A percentile compares a stretch with the other conserved stretches of the same genome.
Conservation (phyloP, 2,329 filamentous ascomycete species). For the Phaeosphaeriaceae sp. region DNA sequence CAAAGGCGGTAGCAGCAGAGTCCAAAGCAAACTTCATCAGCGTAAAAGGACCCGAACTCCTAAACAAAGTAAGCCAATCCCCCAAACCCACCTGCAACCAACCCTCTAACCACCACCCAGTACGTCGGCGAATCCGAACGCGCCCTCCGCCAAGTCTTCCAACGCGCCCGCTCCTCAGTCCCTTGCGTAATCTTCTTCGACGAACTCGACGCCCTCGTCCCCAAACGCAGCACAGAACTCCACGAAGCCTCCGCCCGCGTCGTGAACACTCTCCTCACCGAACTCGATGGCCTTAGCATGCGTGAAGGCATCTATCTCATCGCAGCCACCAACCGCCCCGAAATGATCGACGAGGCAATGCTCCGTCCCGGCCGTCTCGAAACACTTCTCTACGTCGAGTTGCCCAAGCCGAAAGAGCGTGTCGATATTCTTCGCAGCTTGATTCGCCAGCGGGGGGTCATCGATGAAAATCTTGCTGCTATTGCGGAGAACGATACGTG, state of each 20-base stretch:
- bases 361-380: slow-evolving; percentile 88
- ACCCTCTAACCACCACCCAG: slow-evolving; percentile 24
- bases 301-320: slow-evolving; percentile 91
- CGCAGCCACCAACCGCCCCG: slow-evolving; percentile 91
- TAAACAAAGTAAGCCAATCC: slow-evolving; percentile 72
- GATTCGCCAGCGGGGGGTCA: slow-evolving; percentile 54
- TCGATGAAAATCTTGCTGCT: slow-evolving; percentile 62
- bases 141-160: slow-evolving; percentile 89
- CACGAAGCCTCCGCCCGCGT: slow-evolving; percentile 86
- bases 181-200: slow-evolving; percentile 99
- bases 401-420: slow-evolving; percentile 79
- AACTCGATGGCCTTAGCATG: slow-evolving; percentile 84
- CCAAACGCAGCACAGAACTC: slow-evolving; percentile 75
- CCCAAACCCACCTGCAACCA: not conserved
- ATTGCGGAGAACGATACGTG: slow-evolving; percentile 72
- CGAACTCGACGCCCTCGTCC: slow-evolving; percentile 91
- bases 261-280: slow-evolving; percentile 92
- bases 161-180: slow-evolving; percentile 80
- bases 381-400: slow-evolving; percentile 85
- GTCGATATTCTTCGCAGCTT: slow-evolving; percentile 83
- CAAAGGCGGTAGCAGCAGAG: slow-evolving; percentile 95
- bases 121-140: slow-evolving; percentile 97
- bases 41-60: slow-evolving; percentile 92
- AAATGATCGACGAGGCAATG: slow-evolving; percentile 97
- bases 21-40: slow-evolving; percentile 97